phyloP scores from a whole-genome alignment of 306 rosid species.

The Geum urbanum region DNA sequence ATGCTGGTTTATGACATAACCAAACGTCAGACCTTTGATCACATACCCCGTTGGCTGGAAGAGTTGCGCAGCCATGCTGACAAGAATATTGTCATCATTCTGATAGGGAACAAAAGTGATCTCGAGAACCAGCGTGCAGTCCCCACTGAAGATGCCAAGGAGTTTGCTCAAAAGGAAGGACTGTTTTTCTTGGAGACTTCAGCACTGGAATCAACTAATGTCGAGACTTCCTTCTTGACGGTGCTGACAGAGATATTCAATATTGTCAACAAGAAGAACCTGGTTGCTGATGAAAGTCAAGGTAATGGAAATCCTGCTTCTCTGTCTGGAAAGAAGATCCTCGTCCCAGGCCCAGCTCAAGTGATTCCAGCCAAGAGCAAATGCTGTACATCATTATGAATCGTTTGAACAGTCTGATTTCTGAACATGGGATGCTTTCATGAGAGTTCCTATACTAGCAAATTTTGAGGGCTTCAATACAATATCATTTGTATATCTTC shows the following conservation, averaged over 20 bases:
- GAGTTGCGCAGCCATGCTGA: slow-evolving; percentile 91
- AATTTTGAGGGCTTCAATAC: slow-evolving; percentile 49
- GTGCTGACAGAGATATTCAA: slow-evolving; percentile 86
- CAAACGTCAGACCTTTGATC: slow-evolving; percentile 83
- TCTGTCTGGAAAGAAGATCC: slow-evolving; percentile 70
- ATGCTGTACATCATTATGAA: slow-evolving; percentile 60
- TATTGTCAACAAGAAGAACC: slow-evolving; percentile 67
- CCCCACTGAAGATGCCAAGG: slow-evolving; percentile 81
- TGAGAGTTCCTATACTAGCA: slow-evolving; percentile 36
- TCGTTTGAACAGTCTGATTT: slow-evolving; percentile 15
- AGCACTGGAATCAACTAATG: slow-evolving; percentile 80
- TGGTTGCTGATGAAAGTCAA: slow-evolving; percentile 61
- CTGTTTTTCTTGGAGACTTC: slow-evolving; percentile 91
- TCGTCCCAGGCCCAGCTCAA: slow-evolving; percentile 81
- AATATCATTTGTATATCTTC: slow-evolving; percentile 45
- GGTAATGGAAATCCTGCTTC: slow-evolving; percentile 66
- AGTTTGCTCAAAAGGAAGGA: slow-evolving; percentile 92
- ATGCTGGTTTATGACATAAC: slow-evolving; percentile 93
- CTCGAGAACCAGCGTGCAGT: slow-evolving; percentile 81
- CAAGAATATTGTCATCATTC: slow-evolving; percentile 90
- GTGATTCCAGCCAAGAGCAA: slow-evolving; percentile 67
- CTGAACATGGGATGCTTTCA: slow-evolving; percentile 25
- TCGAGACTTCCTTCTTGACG: slow-evolving; percentile 78
- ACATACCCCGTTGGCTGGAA: slow-evolving; percentile 95
- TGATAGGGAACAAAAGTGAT: slow-evolving; percentile 85